Evolutionary conservation across 352 stramenopile genomes (phyloP).

Genomic region (Pythium grandisporangium): DNA sequence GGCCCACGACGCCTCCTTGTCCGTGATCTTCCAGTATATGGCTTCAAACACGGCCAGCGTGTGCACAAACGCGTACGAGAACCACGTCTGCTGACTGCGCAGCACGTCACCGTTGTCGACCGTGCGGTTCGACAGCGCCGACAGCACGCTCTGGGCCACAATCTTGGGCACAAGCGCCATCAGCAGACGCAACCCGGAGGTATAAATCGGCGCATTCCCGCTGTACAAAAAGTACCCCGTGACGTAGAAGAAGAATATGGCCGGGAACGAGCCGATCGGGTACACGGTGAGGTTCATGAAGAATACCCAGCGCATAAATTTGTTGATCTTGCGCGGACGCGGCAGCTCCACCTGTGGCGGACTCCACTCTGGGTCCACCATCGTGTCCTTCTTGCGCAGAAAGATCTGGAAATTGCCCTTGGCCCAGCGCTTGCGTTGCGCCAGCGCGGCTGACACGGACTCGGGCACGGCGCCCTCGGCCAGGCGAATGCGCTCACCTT

Average conservation of each 20-base stretch:
- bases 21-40: conserved; percentile 70
- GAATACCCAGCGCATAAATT: conserved; percentile 74
- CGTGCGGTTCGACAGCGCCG: conserved; percentile 56
- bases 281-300: conserved; percentile 78
- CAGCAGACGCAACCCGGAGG: conserved; percentile 44
- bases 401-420: conserved; percentile 79
- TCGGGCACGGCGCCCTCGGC: conserved; percentile 60
- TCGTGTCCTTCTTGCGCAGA: conserved; percentile 51
- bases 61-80: conserved; percentile 71
- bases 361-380: conserved; percentile 51
- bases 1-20: conserved; percentile 58
- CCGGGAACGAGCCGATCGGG: conserved; percentile 62
- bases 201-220: conserved; percentile 65
- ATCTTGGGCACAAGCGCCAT: conserved; percentile 72
- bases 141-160: conserved; percentile 55
- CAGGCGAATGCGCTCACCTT: conserved; percentile 54
- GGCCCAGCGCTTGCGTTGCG: conserved; percentile 64
- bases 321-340: conserved; percentile 55
- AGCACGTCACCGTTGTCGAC: conserved; percentile 70
- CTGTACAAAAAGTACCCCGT: conserved; percentile 71
- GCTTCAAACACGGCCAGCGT: conserved; percentile 64
- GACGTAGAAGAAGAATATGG: conserved; percentile 72
- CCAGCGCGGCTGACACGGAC: conserved; percentile 42
- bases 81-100: conserved; percentile 69
- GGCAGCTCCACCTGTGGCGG: conserved; percentile 37